These are phyloP conservation scores for Endocladia muricata DNA, from an alignment of 31 red algal species.

Conservation along the genomic window DNA sequence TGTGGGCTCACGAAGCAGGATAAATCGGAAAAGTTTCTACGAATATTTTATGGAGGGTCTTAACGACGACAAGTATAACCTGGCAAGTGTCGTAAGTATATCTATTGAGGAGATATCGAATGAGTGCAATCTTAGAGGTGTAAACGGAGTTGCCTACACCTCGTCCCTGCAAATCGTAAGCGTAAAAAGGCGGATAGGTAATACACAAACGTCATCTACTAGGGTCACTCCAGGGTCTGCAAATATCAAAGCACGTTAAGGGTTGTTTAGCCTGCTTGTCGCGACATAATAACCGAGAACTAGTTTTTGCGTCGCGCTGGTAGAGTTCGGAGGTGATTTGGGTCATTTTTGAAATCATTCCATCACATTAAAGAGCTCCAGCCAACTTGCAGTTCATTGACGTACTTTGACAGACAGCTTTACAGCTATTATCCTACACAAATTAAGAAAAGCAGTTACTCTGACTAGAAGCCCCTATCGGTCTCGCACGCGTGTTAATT, in stretches of 20 bases:
- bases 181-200: neutral
- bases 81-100: neutral
- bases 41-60: conserved; percentile 15
- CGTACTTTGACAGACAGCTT: too few species aligned
- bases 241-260: neutral
- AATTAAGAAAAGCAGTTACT: neutral
- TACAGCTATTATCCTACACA: too few species aligned
- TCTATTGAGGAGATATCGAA: neutral
- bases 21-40: conserved; percentile 2
- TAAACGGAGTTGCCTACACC: neutral
- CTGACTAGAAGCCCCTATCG: neutral
- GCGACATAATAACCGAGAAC: too few species aligned
- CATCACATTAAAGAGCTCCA: too few species aligned
- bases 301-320: too few species aligned
- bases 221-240: neutral
- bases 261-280: neutral
- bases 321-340: too few species aligned
- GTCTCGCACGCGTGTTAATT: neutral
- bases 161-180: neutral
- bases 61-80: conserved; percentile 18
- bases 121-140: neutral
- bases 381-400: too few species aligned
- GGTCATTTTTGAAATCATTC: too few species aligned
- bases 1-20: neutral
- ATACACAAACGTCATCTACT: neutral